Conservation (phyloP, 164 flowering plant species). For the Vitis rupestris region DNA sequence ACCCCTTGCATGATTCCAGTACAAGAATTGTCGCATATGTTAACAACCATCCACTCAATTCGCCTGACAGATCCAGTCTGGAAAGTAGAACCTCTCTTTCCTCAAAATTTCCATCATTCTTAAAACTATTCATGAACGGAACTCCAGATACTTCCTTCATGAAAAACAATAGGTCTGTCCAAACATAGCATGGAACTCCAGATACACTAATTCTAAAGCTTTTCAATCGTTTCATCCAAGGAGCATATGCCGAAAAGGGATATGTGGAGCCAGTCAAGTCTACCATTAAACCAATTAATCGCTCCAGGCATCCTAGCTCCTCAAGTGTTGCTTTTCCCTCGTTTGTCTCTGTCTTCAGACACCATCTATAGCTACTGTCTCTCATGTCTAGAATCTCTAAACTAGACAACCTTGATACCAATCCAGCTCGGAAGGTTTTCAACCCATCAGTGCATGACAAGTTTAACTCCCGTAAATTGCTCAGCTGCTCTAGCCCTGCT, state of each 20-base stretch:
- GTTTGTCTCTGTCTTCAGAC: not conserved
- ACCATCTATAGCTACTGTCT: no score
- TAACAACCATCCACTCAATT: conserved; percentile 6
- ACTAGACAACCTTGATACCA: conserved; percentile 4
- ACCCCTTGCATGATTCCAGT: conserved; percentile 1
- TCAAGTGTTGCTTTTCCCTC: conserved; percentile 7
- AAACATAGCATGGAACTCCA: no score
- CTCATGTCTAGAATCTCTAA: conserved; percentile 24
- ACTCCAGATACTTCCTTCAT: no score
- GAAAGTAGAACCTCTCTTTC: conserved; percentile 5
- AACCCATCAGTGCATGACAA: conserved; percentile 18
- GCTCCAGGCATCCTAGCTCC: conserved; percentile 9
- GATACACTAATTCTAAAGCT: not conserved
- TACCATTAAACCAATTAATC: not conserved
- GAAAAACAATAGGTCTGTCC: no score
- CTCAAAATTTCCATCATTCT: no score
- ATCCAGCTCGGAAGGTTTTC: conserved; percentile 8
- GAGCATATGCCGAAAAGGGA: not conserved
- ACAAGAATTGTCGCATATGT: conserved; percentile 1
- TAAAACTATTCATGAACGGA: not conserved
- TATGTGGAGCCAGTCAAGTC: not conserved
- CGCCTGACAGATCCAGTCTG: conserved; percentile 6
- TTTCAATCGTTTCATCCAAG: conserved; percentile 6
- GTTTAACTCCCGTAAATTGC: conserved; percentile 4
- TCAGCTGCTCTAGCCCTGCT: conserved; percentile 7